Conservation (phyloP, 768 basidiomycete species). For the Lactarius pseudohatsudake region DNA sequence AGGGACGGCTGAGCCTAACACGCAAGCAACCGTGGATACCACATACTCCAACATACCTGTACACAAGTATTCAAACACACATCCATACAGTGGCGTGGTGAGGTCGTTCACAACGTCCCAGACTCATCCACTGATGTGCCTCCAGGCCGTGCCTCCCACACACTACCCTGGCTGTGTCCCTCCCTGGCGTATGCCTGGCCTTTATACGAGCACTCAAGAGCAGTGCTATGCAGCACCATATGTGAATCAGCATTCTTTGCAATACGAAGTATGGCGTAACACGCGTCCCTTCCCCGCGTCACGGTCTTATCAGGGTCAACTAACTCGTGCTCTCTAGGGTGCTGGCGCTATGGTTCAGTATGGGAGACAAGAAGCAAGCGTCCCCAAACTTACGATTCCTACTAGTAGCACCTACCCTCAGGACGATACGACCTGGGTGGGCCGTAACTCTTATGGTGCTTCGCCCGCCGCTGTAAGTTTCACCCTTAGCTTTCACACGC, state of each 20-base stretch:
- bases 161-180: not conserved
- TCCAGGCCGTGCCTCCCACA: not conserved
- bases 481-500: not conserved
- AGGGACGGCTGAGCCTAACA: too few species aligned
- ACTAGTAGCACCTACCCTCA: not conserved
- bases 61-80: too few species aligned
- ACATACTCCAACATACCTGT: too few species aligned
- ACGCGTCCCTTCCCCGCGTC: not conserved
- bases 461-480: not conserved
- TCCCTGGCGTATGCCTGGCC: too few species aligned
- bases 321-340: not conserved
- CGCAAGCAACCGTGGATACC: too few species aligned
- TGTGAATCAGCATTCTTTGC: not conserved
- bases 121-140: not conserved
- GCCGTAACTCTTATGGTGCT: not conserved
- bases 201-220: not conserved
- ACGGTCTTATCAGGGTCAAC: not conserved
- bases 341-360: not conserved
- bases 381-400: not conserved
- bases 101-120: not conserved
- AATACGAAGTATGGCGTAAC: not conserved
- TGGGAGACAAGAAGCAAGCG: not conserved
- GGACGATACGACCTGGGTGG: too few species aligned
- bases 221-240: not conserved
- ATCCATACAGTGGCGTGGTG: not conserved